These are phyloP conservation scores for Crithidia sp. DNA, from an alignment of 208 protist species.

Conservation along the genomic window DNA sequence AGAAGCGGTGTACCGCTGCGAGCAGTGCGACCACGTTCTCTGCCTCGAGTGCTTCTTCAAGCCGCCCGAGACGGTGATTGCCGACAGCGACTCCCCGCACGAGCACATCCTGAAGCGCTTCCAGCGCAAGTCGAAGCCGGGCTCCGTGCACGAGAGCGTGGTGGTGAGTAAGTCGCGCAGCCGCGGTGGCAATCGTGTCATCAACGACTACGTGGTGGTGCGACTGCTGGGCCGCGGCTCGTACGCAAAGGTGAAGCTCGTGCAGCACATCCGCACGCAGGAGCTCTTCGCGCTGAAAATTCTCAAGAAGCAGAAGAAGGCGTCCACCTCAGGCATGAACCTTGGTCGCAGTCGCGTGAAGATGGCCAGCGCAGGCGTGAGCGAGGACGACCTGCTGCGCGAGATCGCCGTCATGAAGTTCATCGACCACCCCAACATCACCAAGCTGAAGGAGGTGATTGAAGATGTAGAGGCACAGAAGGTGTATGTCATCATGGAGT, in stretches of 20 bases:
- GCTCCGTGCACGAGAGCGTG: slow-evolving; percentile 42
- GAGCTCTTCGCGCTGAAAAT: slow-evolving; percentile 88
- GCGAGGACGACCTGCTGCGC: slow-evolving; percentile 81
- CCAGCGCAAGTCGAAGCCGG: slow-evolving; percentile 46
- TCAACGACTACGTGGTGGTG: slow-evolving; percentile 92
- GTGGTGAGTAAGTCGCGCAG: slow-evolving; percentile 63
- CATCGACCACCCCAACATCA: slow-evolving; percentile 95
- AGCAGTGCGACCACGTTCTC: slow-evolving; percentile 71
- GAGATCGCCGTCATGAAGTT: slow-evolving; percentile 98
- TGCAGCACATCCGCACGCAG: slow-evolving; percentile 73
- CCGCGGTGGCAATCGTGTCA: slow-evolving; percentile 84
- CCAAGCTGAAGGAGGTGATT: slow-evolving; percentile 95
- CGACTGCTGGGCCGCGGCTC: slow-evolving; percentile 74
- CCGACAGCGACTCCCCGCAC: slow-evolving; percentile 21
- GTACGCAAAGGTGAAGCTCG: slow-evolving; percentile 90
- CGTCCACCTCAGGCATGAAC: slow-evolving; percentile 1
- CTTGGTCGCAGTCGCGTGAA: slow-evolving; percentile 30
- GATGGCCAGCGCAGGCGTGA: slow-evolving; percentile 14
- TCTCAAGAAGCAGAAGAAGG: slow-evolving; percentile 45
- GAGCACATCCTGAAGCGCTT: slow-evolving; percentile 69
- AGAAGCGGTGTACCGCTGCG: slow-evolving; percentile 75
- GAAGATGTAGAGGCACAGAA: slow-evolving; percentile 92
- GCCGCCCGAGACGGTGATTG: slow-evolving; percentile 11
- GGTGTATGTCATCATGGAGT: slow-evolving; percentile 96
- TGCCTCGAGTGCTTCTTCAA: slow-evolving; percentile 59